These are phyloP conservation scores for Aspergillus novoparasiticus DNA, from an alignment of 2,329 filamentous ascomycete genomes.

Conservation along the genomic window DNA sequence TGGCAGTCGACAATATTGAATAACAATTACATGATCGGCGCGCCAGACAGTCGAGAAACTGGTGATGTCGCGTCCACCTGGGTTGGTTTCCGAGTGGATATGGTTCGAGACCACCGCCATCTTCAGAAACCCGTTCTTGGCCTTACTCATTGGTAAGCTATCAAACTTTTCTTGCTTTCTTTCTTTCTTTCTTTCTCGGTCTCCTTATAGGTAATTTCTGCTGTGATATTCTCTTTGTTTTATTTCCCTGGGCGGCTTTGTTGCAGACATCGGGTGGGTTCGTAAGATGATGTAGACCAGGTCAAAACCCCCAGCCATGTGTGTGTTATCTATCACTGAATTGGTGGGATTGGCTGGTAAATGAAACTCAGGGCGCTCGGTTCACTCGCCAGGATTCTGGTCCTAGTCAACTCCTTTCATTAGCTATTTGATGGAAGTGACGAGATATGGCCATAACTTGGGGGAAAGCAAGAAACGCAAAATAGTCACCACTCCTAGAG, in stretches of 20 bases:
- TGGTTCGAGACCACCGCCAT: not conserved
- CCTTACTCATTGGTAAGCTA: not conserved
- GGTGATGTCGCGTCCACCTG: not conserved
- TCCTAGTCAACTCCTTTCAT: not conserved
- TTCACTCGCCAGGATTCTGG: not conserved
- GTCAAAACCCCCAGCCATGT: constrained; percentile 3
- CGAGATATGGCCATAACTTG: not conserved
- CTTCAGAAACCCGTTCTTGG: not conserved
- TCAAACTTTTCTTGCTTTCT: not conserved
- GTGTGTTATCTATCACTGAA: constrained; percentile 2
- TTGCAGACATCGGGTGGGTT: not conserved
- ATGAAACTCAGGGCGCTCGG: not conserved
- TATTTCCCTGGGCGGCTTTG: not conserved
- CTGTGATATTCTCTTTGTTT: not conserved
- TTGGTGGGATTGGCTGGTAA: not conserved
- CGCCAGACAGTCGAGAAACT: not conserved
- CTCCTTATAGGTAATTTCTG: not conserved
- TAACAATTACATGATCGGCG: constrained; percentile 2
- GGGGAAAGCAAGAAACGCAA: not conserved
- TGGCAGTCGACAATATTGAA: not conserved
- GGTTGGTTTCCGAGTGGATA: not conserved
- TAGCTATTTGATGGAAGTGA: not conserved
- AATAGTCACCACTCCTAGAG: constrained; percentile 1
- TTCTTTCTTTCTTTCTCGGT: not conserved
- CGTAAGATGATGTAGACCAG: not conserved